Base-by-base conservation (phyloP, 164 flowering plant species). In the Echeveria elegans region DNA sequence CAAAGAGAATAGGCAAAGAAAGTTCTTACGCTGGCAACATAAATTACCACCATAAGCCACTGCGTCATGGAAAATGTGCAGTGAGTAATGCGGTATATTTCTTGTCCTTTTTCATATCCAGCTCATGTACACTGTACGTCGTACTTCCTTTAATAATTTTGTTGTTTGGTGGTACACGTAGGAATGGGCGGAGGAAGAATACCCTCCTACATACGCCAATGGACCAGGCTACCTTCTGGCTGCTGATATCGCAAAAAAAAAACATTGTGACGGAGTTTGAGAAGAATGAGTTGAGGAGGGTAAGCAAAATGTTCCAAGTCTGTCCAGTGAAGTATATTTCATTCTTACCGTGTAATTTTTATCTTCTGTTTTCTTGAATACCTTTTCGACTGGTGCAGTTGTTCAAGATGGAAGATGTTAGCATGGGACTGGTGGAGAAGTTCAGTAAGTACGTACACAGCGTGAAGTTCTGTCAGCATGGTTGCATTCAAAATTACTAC, bases 171-270 rank as follows among this genome's bases (percentile, higher is more conserved):
- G 23, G 3, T 53, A 26, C 3, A 37, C 63, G 7, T 53, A 64
- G 68, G 71, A 70, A 43, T 65, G 71, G 56, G 50, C 72, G 28
- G 94, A 86, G 77, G 96, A 89, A 76, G 85, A 73, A 66, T 89
- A 94, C 73, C 97, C 97, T 62, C n/a, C n/a, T n/a, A 90, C 97
- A 36, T 94, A 91, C 68, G 97, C 99, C 56, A 86, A 94, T 78
- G 99, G 99, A 5, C 94, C 99, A 5, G 97, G 96, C 47, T 94
- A 94, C 74, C 71, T 94, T 53, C 52, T 94, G 60, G 88, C 99
- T 38, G 8, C 6, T 8, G 96, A 89, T 70, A 85, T 94, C 70
- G 97, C 97, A 56, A 62, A 63, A 19, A 88, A 82, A n/a, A n/a
- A n/a, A n/a, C 71, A 71, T 38, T 38, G 82, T 83, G 4, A 74